A percentile compares a stretch with the other conserved stretches of the same genome.
These are phyloP conservation scores for Tricholoma matsutake DNA, from an alignment of 768 basidiomycete genomes.

Conservation along the genomic window DNA sequence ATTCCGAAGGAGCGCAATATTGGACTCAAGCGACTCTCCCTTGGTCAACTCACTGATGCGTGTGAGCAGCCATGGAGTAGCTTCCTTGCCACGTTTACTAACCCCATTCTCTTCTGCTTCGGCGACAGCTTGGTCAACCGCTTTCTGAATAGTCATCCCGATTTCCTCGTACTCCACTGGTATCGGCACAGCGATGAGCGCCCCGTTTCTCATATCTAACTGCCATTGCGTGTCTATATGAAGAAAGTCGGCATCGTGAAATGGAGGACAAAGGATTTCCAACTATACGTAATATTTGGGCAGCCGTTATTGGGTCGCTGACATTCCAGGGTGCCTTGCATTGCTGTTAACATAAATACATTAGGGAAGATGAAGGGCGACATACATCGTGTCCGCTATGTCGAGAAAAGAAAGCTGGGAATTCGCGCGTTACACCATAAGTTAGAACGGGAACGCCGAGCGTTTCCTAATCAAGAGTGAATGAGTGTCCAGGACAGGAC, in stretches of 20 bases:
- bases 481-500: not conserved
- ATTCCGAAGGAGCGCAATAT: conserved; percentile 87
- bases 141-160: conserved; percentile 69
- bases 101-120: conserved; percentile 85
- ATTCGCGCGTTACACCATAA: conserved; percentile 71
- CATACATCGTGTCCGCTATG: conserved; percentile 75
- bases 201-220: conserved; percentile 72
- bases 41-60: conserved; percentile 79
- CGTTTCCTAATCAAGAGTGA: conserved; percentile 64
- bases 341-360: not conserved
- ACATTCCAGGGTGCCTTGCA: conserved; percentile 80
- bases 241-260: not conserved
- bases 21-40: conserved; percentile 70
- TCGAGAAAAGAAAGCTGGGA: conserved; percentile 93
- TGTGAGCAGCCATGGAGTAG: conserved; percentile 89
- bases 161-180: conserved; percentile 67
- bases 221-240: conserved; percentile 62
- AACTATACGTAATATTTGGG: conserved; percentile 66
- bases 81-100: conserved; percentile 80
- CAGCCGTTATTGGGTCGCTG: conserved; percentile 60
- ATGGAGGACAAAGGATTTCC: not conserved
- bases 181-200: conserved; percentile 86
- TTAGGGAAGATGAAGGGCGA: conserved; percentile 8
- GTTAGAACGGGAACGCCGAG: conserved; percentile 89
- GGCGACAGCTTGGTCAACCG: conserved; percentile 78